phyloP scores from a whole-genome alignment of 108 stramenopile species.

The Pseudonitzschia pungens region DNA sequence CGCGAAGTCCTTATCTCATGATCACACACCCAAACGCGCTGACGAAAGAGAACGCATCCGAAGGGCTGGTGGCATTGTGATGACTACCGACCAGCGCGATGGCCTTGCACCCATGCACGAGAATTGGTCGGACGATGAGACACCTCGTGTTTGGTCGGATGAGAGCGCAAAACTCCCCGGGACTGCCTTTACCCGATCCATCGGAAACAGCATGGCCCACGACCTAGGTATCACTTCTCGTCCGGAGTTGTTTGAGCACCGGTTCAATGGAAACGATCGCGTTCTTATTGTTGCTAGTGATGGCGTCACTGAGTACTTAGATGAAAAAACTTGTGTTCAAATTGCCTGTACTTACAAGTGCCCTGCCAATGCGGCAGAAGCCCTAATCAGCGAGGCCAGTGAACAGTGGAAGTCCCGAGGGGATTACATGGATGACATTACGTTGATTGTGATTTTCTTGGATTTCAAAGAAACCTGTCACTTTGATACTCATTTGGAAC shows the following conservation, averaged over 20 bases:
- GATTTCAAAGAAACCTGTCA: neutral
- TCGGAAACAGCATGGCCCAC: constrained; percentile 72
- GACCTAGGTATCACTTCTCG: constrained; percentile 61
- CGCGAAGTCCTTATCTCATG: neutral
- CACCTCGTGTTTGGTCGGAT: constrained; percentile 68
- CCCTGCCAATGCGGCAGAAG: constrained; percentile 41
- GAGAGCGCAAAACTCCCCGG: constrained; percentile 60
- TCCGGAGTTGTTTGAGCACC: constrained; percentile 59
- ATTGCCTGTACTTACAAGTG: constrained; percentile 12
- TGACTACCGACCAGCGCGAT: constrained; percentile 80
- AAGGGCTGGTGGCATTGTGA: constrained; percentile 61
- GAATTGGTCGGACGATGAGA: constrained; percentile 62
- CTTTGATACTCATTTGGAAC: neutral
- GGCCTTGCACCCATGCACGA: constrained; percentile 52
- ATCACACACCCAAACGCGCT: constrained; percentile 18
- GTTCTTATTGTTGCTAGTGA: constrained; percentile 68
- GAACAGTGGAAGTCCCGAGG: constrained; percentile 66
- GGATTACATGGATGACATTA: constrained; percentile 79
- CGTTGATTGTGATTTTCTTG: constrained; percentile 28
- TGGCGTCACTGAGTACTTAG: constrained; percentile 75
- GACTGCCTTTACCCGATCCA: constrained; percentile 71
- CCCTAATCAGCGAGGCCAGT: constrained; percentile 58
- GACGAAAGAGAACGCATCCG: constrained; percentile 72
- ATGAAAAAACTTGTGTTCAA: constrained; percentile 59
- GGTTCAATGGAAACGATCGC: constrained; percentile 43